phyloP scores from a whole-genome alignment of 2,329 filamentous ascomycete species.

The Fusarium secorum region DNA sequence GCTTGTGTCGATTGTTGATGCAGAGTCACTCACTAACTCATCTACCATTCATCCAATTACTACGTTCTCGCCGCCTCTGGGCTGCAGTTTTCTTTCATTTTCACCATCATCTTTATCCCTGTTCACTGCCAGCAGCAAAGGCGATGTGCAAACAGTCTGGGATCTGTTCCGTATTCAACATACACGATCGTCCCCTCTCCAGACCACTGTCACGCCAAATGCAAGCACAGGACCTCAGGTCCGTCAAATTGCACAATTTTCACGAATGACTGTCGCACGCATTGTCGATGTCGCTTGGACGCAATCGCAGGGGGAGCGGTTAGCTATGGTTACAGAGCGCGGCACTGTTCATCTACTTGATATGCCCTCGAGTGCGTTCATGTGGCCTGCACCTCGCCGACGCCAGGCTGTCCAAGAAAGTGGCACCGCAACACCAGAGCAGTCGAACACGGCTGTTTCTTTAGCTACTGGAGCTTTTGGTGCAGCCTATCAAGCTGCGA shows the following conservation, averaged over 20 bases:
- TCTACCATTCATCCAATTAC: conserved; percentile 68
- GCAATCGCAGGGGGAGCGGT: conserved; percentile 77
- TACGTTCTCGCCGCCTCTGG: conserved; percentile 75
- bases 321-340: conserved; percentile 90
- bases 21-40: conserved; percentile 65
- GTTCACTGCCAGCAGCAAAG: conserved; percentile 82
- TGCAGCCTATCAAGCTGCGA: conserved; percentile 73
- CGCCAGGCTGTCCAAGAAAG: conserved; percentile 55
- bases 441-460: conserved; percentile 65
- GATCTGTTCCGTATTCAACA: conserved; percentile 74
- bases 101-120: conserved; percentile 76
- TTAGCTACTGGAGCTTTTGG: conserved; percentile 75
- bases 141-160: conserved; percentile 85
- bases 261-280: conserved; percentile 88
- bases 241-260: conserved; percentile 86
- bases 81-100: conserved; percentile 83
- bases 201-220: conserved; percentile 56
- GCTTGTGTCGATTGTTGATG: conserved; percentile 77
- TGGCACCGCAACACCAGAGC: conserved; percentile 58
- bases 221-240: conserved; percentile 65
- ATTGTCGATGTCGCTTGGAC: conserved; percentile 93
- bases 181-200: conserved; percentile 68
- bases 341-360: conserved; percentile 96
- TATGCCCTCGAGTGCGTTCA: conserved; percentile 80
- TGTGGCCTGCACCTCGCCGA: conserved; percentile 80